phyloP scores from a whole-genome alignment of 306 rosid genomes.

The Rubus idaeus region DNA sequence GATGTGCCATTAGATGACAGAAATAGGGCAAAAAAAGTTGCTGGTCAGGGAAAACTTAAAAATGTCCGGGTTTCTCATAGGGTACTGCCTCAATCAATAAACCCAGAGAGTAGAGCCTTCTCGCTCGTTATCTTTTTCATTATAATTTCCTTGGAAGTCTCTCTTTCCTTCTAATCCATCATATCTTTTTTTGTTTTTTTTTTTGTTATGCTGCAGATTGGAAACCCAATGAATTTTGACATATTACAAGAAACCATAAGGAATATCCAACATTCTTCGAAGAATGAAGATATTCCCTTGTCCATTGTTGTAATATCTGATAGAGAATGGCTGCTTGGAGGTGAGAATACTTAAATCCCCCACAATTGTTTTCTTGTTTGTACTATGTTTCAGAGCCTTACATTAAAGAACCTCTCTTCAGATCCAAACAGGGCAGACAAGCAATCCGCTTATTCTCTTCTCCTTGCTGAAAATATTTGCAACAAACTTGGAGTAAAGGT shows the following conservation, averaged over 20 bases:
- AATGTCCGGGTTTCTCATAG: conserved; percentile 74
- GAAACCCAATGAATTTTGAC: conserved; percentile 88
- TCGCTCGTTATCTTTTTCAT: conserved; percentile 12
- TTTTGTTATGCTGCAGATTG: conserved; percentile 49
- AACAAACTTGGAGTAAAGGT: conserved; percentile 79
- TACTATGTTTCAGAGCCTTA: conserved; percentile 22
- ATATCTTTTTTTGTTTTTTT: neutral
- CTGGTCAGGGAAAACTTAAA: conserved; percentile 49
- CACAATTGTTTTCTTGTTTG: neutral
- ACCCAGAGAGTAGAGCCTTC: conserved; percentile 21
- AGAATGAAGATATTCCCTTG: conserved; percentile 54
- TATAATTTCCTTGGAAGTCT: neutral
- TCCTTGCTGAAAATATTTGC: conserved; percentile 87
- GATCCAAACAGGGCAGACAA: conserved; percentile 86
- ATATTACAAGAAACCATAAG: conserved; percentile 67
- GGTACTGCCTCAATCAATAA: conserved; percentile 47
- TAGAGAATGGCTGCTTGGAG: conserved; percentile 89
- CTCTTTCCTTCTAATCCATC: conserved; percentile 10
- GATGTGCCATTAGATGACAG: conserved; percentile 73
- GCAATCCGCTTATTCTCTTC: conserved; percentile 80
- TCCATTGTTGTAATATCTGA: conserved; percentile 79
- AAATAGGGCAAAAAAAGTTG: conserved; percentile 41
- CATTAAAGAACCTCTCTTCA: conserved; percentile 45
- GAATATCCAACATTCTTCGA: conserved; percentile 57
- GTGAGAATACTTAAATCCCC: conserved; percentile 36